Evolutionary conservation across 306 rosid species (phyloP).

Genomic region (Herpetospermum pedunculosum): DNA sequence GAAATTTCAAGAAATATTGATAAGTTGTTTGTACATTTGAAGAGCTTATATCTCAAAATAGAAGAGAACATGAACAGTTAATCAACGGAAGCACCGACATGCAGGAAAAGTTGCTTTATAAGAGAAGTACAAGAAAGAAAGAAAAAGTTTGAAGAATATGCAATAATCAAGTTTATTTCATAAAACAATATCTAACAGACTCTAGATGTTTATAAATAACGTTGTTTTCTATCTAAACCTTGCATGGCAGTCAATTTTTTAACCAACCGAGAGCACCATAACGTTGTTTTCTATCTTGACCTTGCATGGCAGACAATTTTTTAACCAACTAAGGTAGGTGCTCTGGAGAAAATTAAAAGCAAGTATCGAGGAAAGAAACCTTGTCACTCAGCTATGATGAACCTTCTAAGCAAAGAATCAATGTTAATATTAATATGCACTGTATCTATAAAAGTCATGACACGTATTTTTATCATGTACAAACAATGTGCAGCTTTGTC

Average conservation of each 20-base stretch:
- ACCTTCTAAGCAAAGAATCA: no score
- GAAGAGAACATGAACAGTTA: neutral
- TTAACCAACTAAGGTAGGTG: no score
- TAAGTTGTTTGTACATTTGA: slow-evolving; percentile 15
- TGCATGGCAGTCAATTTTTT: neutral
- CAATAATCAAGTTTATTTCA: neutral
- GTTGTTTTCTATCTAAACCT: neutral
- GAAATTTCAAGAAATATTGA: slow-evolving; percentile 18
- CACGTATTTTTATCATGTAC: neutral
- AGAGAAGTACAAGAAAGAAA: neutral
- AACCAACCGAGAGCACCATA: neutral
- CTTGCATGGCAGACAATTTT: no score
- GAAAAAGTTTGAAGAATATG: neutral
- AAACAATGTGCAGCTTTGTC: neutral
- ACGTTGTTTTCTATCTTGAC: no score
- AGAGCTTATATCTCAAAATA: neutral
- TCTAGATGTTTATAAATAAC: neutral
- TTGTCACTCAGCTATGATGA: neutral
- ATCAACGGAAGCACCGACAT: neutral
- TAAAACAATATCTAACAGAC: neutral
- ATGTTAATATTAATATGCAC: no score
- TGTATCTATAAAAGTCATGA: no score
- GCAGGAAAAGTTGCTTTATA: neutral
- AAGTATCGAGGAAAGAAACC: neutral
- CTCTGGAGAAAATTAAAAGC: neutral